Percentiles rank a stretch among this genome's conserved stretches.
These are phyloP conservation scores for Daldinia concentrica DNA, from an alignment of 495 filamentous ascomycete genomes.

Conservation along the genomic window DNA sequence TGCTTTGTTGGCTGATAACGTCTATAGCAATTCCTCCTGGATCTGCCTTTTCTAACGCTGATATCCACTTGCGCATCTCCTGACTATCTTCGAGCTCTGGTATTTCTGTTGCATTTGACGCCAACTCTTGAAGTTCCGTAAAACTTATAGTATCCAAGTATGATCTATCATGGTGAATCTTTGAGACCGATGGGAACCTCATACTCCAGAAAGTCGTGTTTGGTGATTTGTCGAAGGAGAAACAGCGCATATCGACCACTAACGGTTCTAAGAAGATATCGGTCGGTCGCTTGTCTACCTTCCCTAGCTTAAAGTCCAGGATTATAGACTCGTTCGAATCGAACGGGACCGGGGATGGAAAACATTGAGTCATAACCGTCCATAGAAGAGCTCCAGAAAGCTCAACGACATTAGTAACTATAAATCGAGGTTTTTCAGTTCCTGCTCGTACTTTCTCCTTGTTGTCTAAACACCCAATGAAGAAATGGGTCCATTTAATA, in stretches of 20 bases:
- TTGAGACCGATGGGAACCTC: constrained; percentile 56
- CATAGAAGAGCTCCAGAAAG: constrained; percentile 51
- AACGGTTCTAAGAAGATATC: constrained; percentile 53
- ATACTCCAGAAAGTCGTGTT: constrained; percentile 59
- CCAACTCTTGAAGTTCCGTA: constrained; percentile 55
- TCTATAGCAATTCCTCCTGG: constrained; percentile 46
- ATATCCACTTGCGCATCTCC: constrained; percentile 64
- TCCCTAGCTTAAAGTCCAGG: constrained; percentile 44
- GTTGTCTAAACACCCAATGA: constrained; percentile 80
- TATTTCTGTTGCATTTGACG: constrained; percentile 47
- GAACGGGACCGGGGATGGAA: constrained; percentile 45
- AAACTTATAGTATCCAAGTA: constrained; percentile 55
- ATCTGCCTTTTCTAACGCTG: constrained; percentile 61
- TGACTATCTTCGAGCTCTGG: constrained; percentile 53
- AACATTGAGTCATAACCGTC: constrained; percentile 47
- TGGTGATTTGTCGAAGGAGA: constrained; percentile 55
- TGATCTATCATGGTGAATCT: constrained; percentile 59
- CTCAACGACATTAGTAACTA: constrained; percentile 65
- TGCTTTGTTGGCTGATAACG: constrained; percentile 43
- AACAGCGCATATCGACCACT: constrained; percentile 59
- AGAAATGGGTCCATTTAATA: constrained; percentile 79
- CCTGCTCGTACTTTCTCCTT: constrained; percentile 66
- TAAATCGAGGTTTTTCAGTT: constrained; percentile 66
- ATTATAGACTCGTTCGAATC: constrained; percentile 45
- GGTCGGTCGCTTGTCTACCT: constrained; percentile 42